Evolutionary conservation across 2,329 filamentous ascomycete species (phyloP), one percentile per base, ranked within the genome.

Genomic region (Stachybotrys chartarum): DNA sequence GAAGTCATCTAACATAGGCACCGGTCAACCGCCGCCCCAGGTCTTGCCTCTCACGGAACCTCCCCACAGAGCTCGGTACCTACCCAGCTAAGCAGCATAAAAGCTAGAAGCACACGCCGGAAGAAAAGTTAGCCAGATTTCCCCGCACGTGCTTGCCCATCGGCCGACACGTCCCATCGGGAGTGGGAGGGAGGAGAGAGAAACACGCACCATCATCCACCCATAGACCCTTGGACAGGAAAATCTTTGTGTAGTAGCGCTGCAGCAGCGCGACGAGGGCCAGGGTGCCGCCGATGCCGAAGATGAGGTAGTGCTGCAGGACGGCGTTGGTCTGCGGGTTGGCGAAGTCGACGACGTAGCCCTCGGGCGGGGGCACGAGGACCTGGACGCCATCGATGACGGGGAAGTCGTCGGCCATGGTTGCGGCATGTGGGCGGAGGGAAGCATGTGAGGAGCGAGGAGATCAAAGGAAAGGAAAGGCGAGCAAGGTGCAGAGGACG

Each of bases 201-300:
- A 17, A 57, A 60, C 3, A 50, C 61, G 17, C 42, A 64, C 63
- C 57, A 55, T 66, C 64, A 48, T 66, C 63, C 30, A 65, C 55
- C 30, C 58, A 56, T 12, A 66, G 45, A 14, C 64, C 63, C 35
- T 60, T 59, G 3, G 62, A 61, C 2, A 66, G 56, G 47, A 62
- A 67, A 0, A 68, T 48, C 53, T 69, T 70, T 3, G 67, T 69
- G 55, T 70, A 70, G n/a, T 63, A 59, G 35, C 68, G 58, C 54
- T 70, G 67, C 1, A 55, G 18, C 5, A 70, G 46, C 4, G 61
- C 58, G 7, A 66, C 46, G 3, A 65, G 47, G 1, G 67, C 66
- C 44, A 70, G 47, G 1, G 61, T 50, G 1, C 59, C 64, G 3
- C 62, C 56, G 3, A 69, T 54, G 0, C 60, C 66, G 55, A 68